Percentiles rank a stretch among this genome's conserved stretches.
These are phyloP conservation scores for Picocystis salinarum DNA, from an alignment of 139 green algal species.

Conservation along the genomic window DNA sequence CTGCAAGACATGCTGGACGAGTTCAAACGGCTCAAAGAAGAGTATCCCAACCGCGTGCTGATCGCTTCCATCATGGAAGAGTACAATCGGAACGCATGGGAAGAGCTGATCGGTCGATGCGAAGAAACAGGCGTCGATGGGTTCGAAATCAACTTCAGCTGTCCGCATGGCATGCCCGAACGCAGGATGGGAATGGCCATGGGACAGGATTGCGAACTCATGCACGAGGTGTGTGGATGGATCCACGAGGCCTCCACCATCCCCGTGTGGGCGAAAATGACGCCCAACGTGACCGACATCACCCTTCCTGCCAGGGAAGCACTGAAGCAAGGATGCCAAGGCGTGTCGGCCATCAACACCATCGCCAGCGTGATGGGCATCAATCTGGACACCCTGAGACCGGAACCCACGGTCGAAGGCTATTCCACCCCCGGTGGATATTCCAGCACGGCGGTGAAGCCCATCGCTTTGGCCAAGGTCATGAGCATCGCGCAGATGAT, in stretches of 20 bases:
- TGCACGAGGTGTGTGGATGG: constrained; percentile 72
- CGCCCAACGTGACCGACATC: constrained; percentile 94
- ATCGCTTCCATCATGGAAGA: constrained; percentile 95
- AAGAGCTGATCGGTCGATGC: constrained; percentile 74
- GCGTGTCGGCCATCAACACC: constrained; percentile 64
- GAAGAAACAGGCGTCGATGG: constrained; percentile 77
- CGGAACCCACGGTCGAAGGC: constrained; percentile 46
- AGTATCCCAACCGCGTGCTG: constrained; percentile 77
- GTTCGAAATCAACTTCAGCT: constrained; percentile 95
- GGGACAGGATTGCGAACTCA: constrained; percentile 26
- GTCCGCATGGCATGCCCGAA: constrained; percentile 88
- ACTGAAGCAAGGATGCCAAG: constrained; percentile 31
- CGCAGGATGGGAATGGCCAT: constrained; percentile 53
- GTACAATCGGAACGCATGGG: constrained; percentile 66
- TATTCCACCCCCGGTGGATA: constrained; percentile 59
- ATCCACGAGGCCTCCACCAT: constrained; percentile 58
- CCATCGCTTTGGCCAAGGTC: constrained; percentile 81
- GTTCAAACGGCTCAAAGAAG: constrained; percentile 68
- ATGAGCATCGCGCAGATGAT: constrained; percentile 52
- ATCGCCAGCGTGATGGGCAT: constrained; percentile 79
- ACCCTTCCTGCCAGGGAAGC: constrained; percentile 27
- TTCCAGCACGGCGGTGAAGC: constrained; percentile 74
- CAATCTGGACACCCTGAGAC: constrained; percentile 77
- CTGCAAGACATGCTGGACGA: constrained; percentile 84
- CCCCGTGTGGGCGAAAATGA: constrained; percentile 98